Conservation (phyloP, 495 filamentous ascomycete species). For the Lindgomyces ingoldianus region DNA sequence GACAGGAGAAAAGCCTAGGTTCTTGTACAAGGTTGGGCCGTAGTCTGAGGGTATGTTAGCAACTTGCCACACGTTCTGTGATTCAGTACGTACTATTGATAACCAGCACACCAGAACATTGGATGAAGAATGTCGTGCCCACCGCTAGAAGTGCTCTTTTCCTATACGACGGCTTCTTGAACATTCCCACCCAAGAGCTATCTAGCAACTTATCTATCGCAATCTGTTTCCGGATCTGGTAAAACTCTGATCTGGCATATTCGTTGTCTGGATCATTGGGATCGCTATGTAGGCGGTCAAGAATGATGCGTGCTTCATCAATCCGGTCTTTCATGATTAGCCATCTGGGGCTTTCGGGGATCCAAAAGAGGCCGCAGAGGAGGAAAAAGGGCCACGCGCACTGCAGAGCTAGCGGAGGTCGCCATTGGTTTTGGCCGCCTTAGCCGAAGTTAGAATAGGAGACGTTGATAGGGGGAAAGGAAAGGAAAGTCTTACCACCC, state of each 20-base stretch:
- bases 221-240: conserved; percentile 41
- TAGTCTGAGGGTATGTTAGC: conserved; percentile 34
- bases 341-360: conserved; percentile 42
- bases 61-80: no score
- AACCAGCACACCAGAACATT: conserved; percentile 39
- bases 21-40: conserved; percentile 40
- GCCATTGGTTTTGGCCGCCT: conserved; percentile 27
- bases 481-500: neutral
- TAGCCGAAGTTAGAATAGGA: neutral
- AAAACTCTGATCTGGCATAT: conserved; percentile 33
- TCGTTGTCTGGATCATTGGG: conserved; percentile 36
- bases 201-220: conserved; percentile 34
- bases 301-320: conserved; percentile 39
- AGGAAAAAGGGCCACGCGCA: conserved; percentile 16
- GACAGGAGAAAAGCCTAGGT: conserved; percentile 34
- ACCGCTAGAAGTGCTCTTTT: conserved; percentile 36
- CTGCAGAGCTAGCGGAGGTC: conserved; percentile 30
- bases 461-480: neutral
- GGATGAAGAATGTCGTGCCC: conserved; percentile 31
- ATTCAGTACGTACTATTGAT: conserved; percentile 31
- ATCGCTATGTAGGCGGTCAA: conserved; percentile 33
- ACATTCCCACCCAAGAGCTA: conserved; percentile 30
- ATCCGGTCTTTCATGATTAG: conserved; percentile 37
- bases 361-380: conserved; percentile 30
- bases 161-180: conserved; percentile 38